A percentile compares a stretch with the other conserved stretches of the same genome.
phyloP scores from a whole-genome alignment of 208 protist species.

The Strigomonas galati region DNA sequence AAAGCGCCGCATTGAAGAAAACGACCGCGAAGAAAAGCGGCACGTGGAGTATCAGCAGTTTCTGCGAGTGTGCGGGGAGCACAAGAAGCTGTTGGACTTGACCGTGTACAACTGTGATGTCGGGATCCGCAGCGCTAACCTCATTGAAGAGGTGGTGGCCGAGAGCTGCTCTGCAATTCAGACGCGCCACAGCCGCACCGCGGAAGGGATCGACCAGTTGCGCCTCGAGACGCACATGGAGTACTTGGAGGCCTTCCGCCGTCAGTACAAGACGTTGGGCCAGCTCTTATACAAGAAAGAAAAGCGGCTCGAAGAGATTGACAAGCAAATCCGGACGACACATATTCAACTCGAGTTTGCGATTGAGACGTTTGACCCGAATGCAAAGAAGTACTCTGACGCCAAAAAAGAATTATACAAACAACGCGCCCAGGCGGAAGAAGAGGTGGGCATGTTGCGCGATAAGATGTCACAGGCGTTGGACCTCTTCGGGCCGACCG shows the following conservation, averaged over 20 bases:
- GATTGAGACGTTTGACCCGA: constrained; percentile 76
- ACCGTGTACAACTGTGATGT: constrained; percentile 71
- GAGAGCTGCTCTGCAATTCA: constrained; percentile 76
- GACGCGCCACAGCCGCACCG: constrained; percentile 61
- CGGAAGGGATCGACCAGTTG: constrained; percentile 50
- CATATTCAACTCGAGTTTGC: constrained; percentile 71
- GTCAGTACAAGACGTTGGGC: constrained; percentile 73
- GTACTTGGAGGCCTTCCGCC: constrained; percentile 66
- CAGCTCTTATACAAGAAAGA: constrained; percentile 80
- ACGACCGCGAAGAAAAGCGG: constrained; percentile 67
- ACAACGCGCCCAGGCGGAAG: constrained; percentile 56
- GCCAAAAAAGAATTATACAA: constrained; percentile 47
- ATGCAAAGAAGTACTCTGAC: constrained; percentile 69
- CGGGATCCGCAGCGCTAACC: constrained; percentile 45
- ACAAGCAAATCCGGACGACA: constrained; percentile 46
- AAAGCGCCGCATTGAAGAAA: constrained; percentile 77
- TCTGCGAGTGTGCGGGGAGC: constrained; percentile 60
- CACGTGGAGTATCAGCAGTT: constrained; percentile 80
- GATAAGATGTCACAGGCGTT: constrained; percentile 61
- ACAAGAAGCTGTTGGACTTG: constrained; percentile 73
- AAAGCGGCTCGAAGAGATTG: constrained; percentile 56
- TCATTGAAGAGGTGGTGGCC: constrained; percentile 70
- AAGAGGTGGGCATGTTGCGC: constrained; percentile 56
- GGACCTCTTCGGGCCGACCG: constrained; percentile 66
- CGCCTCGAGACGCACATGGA: constrained; percentile 66